Evolutionary conservation across 2,329 filamentous ascomycete species (phyloP), one percentile per base, ranked within the genome.

Genomic region (Ascosphaera apis): DNA sequence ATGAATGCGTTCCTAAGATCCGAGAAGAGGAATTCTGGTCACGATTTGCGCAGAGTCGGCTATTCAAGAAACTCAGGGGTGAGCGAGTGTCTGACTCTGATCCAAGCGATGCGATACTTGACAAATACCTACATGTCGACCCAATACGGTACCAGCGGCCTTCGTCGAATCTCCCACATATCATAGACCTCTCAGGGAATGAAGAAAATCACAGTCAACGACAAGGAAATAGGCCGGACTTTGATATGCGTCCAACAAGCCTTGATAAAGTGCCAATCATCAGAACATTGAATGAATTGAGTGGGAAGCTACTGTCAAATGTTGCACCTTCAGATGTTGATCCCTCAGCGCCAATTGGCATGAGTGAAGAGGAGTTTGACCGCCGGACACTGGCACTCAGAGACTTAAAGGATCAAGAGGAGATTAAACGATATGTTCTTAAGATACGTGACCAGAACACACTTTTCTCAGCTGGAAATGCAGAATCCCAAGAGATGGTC

Each of bases 181-280:
- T 91, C 43, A 84, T 98, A 45, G 79, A 98, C 51, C 57, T 98
- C 17, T 81, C 86, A 50, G 88, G 77, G 19, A 98, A 98, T 49
- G 88, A 95, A 56, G 80, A 88, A 53, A 86, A 98, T 48, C 75
- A 91, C 53, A 91, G 83, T 45, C 80, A 84, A 36, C 70, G 76
- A 48, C 75, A 67, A 47, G 88, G 88, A 35, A 95, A 98, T 52
- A 67, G 76, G 36, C 82, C 86, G 37, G 83, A 95, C 50, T 60
- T 78, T 25, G 88, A 91, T 43, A 93, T 95, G 82, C 69, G 81
- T 23, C 82, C 83, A 2, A 65, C 65, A 2, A 66, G 72, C 8
- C 60, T 69, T 33, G 70, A 76, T 33, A 86, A 88, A 49, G 75
- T 88, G 2, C 84, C 83, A 8, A 91, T 95, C 41, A 76, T 95